Conservation (phyloP, 2,329 filamentous ascomycete species). For the Phaeosphaeriaceae sp. region DNA sequence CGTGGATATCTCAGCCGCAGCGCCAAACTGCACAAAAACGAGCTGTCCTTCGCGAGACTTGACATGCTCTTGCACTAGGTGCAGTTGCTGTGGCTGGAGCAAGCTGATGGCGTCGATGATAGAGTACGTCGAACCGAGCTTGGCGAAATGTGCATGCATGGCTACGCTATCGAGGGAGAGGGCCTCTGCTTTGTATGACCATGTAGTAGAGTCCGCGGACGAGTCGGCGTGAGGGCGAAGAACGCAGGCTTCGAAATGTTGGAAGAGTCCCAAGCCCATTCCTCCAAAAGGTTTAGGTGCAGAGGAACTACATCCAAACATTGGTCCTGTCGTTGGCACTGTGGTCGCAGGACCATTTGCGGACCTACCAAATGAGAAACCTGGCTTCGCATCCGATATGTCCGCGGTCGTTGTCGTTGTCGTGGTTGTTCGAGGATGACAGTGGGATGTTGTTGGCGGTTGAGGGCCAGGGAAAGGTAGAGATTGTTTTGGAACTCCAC, state of each 20-base stretch:
- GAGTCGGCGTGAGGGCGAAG: conserved; percentile 14
- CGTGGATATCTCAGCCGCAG: conserved; percentile 10
- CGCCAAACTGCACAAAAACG: conserved; percentile 17
- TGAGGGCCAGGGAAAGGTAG: no score
- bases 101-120: conserved; percentile 22
- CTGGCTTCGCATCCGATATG: background rate
- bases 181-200: conserved; percentile 12
- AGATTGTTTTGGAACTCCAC: no score
- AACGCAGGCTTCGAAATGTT: conserved; percentile 23
- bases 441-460: no score
- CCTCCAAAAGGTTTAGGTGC: background rate
- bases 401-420: background rate
- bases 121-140: conserved; percentile 12
- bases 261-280: background rate
- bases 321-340: background rate
- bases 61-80: conserved; percentile 16
- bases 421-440: background rate
- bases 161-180: conserved; percentile 15
- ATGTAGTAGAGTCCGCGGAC: conserved; percentile 2
- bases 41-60: conserved; percentile 21
- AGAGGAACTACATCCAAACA: background rate
- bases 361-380: no score
- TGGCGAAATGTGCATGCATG: conserved; percentile 14
- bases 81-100: conserved; percentile 19
- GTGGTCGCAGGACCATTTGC: no score